Evolutionary conservation across 495 filamentous ascomycete species (phyloP).

Genomic region (Penicillium paradoxum): DNA sequence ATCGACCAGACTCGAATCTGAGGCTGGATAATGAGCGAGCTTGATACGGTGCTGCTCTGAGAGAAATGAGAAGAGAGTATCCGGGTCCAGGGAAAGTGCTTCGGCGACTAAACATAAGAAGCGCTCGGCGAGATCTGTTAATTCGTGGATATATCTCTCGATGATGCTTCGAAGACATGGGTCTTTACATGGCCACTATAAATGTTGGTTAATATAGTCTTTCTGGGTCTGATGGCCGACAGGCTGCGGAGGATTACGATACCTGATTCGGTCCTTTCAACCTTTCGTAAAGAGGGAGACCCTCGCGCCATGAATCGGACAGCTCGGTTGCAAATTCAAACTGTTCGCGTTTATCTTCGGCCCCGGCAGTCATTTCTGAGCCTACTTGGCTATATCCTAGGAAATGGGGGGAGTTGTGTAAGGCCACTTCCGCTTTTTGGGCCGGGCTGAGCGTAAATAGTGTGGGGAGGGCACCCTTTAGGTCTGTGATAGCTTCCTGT

Average conservation of each 20-base stretch:
- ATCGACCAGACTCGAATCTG: neutral
- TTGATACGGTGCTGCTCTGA: conserved; percentile 52
- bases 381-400: conserved; percentile 49
- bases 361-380: conserved; percentile 46
- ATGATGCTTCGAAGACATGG: conserved; percentile 19
- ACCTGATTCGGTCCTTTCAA: conserved; percentile 51
- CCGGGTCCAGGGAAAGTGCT: conserved; percentile 36
- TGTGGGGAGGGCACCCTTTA: conserved; percentile 36
- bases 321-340: conserved; percentile 54
- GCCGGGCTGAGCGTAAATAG: conserved; percentile 39
- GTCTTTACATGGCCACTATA: conserved; percentile 24
- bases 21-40: conserved; percentile 46
- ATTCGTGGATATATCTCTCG: conserved; percentile 42
- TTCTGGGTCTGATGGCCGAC: neutral
- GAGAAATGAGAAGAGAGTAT: conserved; percentile 47
- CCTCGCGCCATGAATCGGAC: conserved; percentile 29
- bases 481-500: conserved; percentile 24
- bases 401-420: conserved; percentile 51
- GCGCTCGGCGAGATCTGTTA: conserved; percentile 41
- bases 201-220: neutral
- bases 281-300: conserved; percentile 39
- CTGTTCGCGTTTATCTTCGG: conserved; percentile 47
- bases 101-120: conserved; percentile 50
- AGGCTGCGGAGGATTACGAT: neutral
- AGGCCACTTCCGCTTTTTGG: conserved; percentile 37